Conservation (phyloP, 768 basidiomycete genomes). For the Termitomyces sp. region DNA sequence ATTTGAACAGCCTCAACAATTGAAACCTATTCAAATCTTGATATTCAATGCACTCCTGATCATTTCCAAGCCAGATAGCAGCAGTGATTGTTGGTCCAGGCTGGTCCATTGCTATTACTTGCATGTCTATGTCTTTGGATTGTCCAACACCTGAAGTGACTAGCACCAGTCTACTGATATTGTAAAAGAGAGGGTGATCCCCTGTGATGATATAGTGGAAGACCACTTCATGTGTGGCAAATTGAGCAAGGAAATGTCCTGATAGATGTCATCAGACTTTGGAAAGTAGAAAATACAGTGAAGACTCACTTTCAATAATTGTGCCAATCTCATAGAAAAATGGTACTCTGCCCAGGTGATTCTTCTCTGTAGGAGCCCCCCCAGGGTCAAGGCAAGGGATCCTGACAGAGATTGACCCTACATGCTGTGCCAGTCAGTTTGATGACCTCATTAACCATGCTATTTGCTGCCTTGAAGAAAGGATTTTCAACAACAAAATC, state of each 20-base stretch:
- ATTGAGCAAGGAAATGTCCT: not conserved
- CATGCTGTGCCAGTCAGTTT: no score
- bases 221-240: not conserved
- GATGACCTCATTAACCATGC: no score
- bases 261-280: not conserved
- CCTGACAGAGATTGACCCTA: no score
- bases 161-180: not conserved
- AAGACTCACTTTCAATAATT: not conserved
- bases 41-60: not conserved
- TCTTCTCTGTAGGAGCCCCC: no score
- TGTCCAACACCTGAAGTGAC: slow-evolving; percentile 3
- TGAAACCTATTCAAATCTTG: not conserved
- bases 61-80: slow-evolving; percentile 3
- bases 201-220: slow-evolving; percentile 3
- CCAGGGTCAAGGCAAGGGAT: no score
- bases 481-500: no score
- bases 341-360: not conserved
- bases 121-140: slow-evolving; percentile 2
- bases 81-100: slow-evolving; percentile 6
- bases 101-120: slow-evolving; percentile 5
- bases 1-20: not conserved
- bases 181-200: not conserved
- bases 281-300: no score
- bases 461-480: no score
- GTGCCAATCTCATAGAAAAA: not conserved